Conservation (phyloP, 2,329 filamentous ascomycete genomes). For the Cladophialophora carrionii region DNA sequence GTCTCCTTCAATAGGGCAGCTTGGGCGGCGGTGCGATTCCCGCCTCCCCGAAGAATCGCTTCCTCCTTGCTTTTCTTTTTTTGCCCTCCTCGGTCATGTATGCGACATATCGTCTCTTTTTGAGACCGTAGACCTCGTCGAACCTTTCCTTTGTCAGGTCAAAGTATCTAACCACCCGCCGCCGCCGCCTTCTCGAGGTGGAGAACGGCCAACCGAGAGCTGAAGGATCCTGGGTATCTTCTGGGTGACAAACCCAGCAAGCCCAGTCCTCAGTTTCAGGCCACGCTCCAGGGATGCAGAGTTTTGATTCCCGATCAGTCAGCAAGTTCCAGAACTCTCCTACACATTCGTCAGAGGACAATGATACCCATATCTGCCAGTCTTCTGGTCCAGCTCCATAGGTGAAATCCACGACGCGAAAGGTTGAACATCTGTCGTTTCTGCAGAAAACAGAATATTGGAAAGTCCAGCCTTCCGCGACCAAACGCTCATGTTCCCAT, state of each 20-base stretch:
- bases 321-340: conserved; percentile 20
- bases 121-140: not conserved
- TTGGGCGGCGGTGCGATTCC: conserved; percentile 2
- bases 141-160: not conserved
- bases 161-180: not conserved
- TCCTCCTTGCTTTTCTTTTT: not conserved
- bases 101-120: not conserved
- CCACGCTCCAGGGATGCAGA: not conserved
- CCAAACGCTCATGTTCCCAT: conserved; percentile 10
- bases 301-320: not conserved
- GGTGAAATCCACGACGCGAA: conserved; percentile 6
- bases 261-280: not conserved
- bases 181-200: not conserved
- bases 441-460: not conserved
- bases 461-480: not conserved
- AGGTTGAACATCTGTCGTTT: not conserved
- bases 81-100: not conserved
- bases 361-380: conserved; percentile 22
- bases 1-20: not conserved
- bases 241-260: not conserved
- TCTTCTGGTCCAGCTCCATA: conserved; percentile 16
- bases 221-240: not conserved
- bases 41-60: conserved; percentile 4
- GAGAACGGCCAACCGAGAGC: not conserved
- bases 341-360: conserved; percentile 13